Evolutionary conservation across 2,329 filamentous ascomycete species (phyloP).

Genomic region (Gnomoniopsis sp.): DNA sequence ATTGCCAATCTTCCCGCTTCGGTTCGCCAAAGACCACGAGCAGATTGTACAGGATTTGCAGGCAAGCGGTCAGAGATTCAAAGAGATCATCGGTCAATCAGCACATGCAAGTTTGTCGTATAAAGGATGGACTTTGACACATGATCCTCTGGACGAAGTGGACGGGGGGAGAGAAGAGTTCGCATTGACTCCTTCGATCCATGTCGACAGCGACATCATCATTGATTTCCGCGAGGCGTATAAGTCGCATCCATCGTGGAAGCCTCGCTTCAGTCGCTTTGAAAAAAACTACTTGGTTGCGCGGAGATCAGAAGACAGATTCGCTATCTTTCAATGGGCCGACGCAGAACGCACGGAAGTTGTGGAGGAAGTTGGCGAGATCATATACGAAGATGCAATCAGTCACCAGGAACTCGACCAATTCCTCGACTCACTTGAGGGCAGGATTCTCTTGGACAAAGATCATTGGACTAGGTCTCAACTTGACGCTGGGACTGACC

Average conservation of each 20-base stretch:
- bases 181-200: not conserved
- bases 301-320: not conserved
- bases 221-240: slow-evolving; percentile 6
- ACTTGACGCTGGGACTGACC: not conserved
- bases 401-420: no score
- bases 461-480: no score
- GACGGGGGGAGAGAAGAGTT: not conserved
- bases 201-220: slow-evolving; percentile 10
- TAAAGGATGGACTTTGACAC: slow-evolving; percentile 6
- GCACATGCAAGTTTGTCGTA: slow-evolving; percentile 1
- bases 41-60: not conserved
- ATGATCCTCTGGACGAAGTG: slow-evolving; percentile 1
- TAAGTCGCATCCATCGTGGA: slow-evolving; percentile 1
- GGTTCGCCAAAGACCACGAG: slow-evolving; percentile 5
- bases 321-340: not conserved
- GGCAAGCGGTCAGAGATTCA: not conserved
- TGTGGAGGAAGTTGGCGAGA: no score
- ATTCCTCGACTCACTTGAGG: no score
- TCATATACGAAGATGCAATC: no score
- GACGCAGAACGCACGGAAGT: not conserved
- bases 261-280: not conserved
- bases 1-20: slow-evolving; percentile 5
- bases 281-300: not conserved
- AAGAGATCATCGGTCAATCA: not conserved
- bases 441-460: no score